Base-by-base conservation (phyloP, 2,329 filamentous ascomycete species). In the Thelonectria discophora region DNA sequence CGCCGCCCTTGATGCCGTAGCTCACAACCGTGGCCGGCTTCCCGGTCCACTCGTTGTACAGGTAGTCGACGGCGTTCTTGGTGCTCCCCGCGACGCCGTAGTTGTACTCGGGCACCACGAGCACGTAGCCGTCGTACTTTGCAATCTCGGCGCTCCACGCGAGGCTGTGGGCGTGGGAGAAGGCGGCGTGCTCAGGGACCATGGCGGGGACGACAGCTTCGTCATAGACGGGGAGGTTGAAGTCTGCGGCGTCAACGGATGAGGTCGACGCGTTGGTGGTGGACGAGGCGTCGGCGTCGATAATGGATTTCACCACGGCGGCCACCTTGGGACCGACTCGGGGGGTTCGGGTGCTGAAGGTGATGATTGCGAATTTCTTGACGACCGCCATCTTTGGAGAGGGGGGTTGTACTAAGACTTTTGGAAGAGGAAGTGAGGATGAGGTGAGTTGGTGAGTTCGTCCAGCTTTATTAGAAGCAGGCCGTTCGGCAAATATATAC, bases 41-140 rank as follows among this genome's bases (percentile, higher is more conserved):
- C 2, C 63, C 66, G 2, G 45, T 39, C 63, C 84, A 88, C 69
- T 88, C 86, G 66, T 87, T 75, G 66, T 79, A 82, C 1, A 89
- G 78, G 68, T 86, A 88, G 70, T 89, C 87, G 57, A 89, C 80
- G 6, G 86, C 86, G 69, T 88, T 89, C 77, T 89, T 89, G 50
- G 85, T 74, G 7, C 76, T 79, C 0, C 81, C 85, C 0, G 86
- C 77, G 6, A 86, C 74, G 21, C 83, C 80, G 70, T 76, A 82
- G 75, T 89, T 88, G 69, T 88, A 88, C 71, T 85, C 80, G 1
- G 82, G 79, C n/a, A 80, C 77, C 45, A 85, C 78, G 49, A 85
- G 74, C 34, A 86, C 70, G 70, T 82, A 84, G 15, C 70, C 82
- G 50, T 81, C 78, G 71, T 81, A 77, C 24, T 72, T 71, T n/a